Evolutionary conservation across 2,329 filamentous ascomycete genomes (phyloP), one percentile per base, ranked within the genome.

Genomic region (Pseudogymnoascus verrucosus): DNA sequence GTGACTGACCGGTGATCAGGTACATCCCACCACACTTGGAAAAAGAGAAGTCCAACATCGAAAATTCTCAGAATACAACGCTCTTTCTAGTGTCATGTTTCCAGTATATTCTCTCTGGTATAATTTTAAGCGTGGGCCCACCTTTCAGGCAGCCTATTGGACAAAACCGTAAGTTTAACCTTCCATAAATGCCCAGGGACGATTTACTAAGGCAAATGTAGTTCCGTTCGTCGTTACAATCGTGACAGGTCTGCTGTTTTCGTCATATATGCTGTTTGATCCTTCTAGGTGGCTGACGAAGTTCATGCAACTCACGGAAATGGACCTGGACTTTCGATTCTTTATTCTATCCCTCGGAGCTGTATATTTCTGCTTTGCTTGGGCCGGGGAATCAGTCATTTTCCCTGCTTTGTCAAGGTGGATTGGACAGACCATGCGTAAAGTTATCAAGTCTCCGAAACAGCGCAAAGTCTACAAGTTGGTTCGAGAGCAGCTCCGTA

Each of bases 1-100:
- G 60, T 40, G 44, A 26, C 8, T 68, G 73, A 57, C 74, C 65
- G n/a, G 6, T 39, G 42, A 10, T 59, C 39, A 86, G 84, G 84
- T 96, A 91, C 73, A 85, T 89, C 62, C 91, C 93, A 14, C 95
- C 95, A 0, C 81, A 87, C 63, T 74, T 96, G 26, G 84, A 92
- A 71, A 84, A 83, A 26, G 84, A 96, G 31, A 89, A 95, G 71
- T 89, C 89, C 23, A 96, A 95, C 72, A 89, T 93, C 62, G 83
- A 89, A 70, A 98, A 98, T 75, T 96, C 91, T 8, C 90, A 98
- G 71, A 98, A 99, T 71, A 96, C 93, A 0, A 87, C 89, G 0
- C 79, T 99, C 1, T 99, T 99, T 78, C 78, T 98, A 31, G 80
- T 93, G 4, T 96, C 90, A 1, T 97, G 92, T 74, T 98, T 93